These are phyloP conservation scores for Chrysopogon serrulatus DNA, from an alignment of 176 grass and related monocot genomes.

Conservation along the genomic window DNA sequence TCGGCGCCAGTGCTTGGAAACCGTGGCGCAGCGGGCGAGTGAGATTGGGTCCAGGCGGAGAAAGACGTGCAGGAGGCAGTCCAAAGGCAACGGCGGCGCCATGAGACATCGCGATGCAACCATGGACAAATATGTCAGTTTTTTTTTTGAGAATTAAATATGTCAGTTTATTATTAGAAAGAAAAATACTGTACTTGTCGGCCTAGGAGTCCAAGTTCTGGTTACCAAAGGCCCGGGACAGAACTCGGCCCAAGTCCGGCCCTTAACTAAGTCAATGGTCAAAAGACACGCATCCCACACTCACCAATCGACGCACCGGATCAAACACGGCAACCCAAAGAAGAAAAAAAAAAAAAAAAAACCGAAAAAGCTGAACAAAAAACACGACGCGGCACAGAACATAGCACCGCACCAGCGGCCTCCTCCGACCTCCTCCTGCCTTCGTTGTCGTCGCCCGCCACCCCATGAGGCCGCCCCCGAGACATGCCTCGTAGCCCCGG, in stretches of 20 bases:
- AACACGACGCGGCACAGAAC: constrained; percentile 17
- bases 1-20: background rate
- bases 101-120: too few relatives aligned
- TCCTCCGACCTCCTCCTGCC: background rate
- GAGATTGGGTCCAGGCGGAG: background rate
- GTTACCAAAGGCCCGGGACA: background rate
- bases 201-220: background rate
- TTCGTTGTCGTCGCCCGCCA: background rate
- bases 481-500: constrained; percentile 36
- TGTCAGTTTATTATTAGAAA: too few relatives aligned
- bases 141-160: too few relatives aligned
- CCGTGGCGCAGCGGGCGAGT: background rate
- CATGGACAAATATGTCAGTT: too few relatives aligned
- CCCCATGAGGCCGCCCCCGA: constrained; percentile 37
- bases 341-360: background rate
- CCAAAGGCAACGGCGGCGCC: too few relatives aligned
- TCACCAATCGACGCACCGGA: constrained; percentile 16
- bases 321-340: background rate
- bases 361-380: background rate
- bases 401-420: background rate
- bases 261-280: background rate
- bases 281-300: background rate
- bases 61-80: constrained; percentile 19
- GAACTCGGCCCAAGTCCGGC: background rate
- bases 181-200: too few relatives aligned